Conservation (phyloP, 306 rosid genomes). For the barrel medic (Medicago truncatula) region DNA sequence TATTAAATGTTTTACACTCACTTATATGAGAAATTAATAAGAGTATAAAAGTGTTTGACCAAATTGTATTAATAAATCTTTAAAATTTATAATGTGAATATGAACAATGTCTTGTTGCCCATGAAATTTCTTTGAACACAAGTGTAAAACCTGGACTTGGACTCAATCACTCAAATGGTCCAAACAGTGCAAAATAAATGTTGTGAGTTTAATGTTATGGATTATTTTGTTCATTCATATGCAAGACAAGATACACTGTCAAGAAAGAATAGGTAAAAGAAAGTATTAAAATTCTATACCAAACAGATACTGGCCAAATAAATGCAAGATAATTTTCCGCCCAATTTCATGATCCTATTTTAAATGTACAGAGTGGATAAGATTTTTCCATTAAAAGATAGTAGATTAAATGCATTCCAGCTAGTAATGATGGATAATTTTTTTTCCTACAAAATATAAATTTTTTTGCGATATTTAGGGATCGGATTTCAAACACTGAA, state of each 20-base stretch:
- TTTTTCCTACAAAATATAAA: no score
- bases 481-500: no score
- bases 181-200: constrained; percentile 14
- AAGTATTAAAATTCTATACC: neutral
- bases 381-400: neutral
- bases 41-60: no score
- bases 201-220: constrained; percentile 32
- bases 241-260: neutral
- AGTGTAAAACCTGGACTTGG: constrained; percentile 37
- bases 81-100: no score
- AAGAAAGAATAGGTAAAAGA: neutral
- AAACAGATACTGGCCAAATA: neutral
- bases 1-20: no score
- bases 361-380: neutral
- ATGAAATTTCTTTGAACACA: constrained; percentile 17
- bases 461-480: no score
- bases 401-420: no score
- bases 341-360: neutral
- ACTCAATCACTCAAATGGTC: constrained; percentile 24
- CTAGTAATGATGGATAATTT: no score
- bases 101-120: constrained; percentile 6
- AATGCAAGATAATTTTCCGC: neutral
- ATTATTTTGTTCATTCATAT: neutral
- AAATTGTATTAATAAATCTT: no score
- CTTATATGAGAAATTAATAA: no score